Conservation (phyloP, 202 grass and related monocot genomes). For the Hordeum pubiflorum region DNA sequence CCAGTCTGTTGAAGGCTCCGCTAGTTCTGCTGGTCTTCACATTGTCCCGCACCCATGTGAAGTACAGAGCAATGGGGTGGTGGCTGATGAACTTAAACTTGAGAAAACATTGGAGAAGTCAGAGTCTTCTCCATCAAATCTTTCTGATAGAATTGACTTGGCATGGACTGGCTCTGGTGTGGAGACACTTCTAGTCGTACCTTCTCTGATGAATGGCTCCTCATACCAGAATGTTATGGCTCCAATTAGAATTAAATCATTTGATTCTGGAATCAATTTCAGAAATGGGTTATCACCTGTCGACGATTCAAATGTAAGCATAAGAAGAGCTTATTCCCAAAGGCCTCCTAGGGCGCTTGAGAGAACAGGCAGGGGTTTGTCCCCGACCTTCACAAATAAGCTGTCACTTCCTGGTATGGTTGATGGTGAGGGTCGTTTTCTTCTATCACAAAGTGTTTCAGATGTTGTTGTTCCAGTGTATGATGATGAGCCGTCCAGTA, state of each 20-base stretch:
- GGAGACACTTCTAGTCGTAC: conserved; percentile 34
- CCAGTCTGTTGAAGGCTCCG: conserved; percentile 35
- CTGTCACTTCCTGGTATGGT: conserved; percentile 42
- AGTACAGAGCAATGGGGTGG: conserved; percentile 7
- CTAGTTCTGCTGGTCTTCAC: conserved; percentile 25
- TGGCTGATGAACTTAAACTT: conserved; percentile 30
- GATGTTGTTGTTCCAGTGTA: conserved; percentile 75
- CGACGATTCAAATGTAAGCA: conserved; percentile 38
- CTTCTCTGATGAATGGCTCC: conserved; percentile 41
- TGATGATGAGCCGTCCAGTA: conserved; percentile 85
- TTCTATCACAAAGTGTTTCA: conserved; percentile 32
- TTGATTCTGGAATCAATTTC: conserved; percentile 58
- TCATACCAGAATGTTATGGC: conserved; percentile 42
- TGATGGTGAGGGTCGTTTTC: conserved; percentile 48
- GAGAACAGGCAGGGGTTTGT: conserved; percentile 32
- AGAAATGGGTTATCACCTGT: conserved; percentile 30
- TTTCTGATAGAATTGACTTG: conserved; percentile 90
- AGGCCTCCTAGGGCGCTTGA: conserved; percentile 52
- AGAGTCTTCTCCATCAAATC: conserved; percentile 50
- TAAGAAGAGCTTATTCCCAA: conserved; percentile 87
- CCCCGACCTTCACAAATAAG: conserved; percentile 36
- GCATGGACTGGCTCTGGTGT: conserved; percentile 76
- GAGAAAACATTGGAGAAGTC: conserved; percentile 41
- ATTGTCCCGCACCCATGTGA: conserved; percentile 23
- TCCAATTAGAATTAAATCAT: conserved; percentile 66